A percentile compares a stretch with the other conserved stretches of the same genome.
Conservation (phyloP, 2,329 filamentous ascomycete species). For the Stenocarpella maydis region DNA sequence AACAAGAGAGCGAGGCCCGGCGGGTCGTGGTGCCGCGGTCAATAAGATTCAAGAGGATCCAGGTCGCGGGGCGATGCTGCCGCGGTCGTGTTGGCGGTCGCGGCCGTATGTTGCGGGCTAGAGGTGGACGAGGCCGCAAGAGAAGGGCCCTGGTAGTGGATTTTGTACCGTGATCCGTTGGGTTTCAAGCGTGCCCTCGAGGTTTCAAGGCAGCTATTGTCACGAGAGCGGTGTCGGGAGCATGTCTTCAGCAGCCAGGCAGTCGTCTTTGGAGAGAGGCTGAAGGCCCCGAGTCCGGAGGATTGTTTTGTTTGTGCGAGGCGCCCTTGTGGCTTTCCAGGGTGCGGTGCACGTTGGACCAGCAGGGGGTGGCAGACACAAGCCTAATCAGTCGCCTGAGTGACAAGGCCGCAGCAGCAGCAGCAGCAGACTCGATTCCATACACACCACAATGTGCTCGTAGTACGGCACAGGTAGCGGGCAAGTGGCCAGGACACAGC, state of each 20-base stretch:
- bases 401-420: constrained; percentile 25
- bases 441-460: constrained; percentile 16
- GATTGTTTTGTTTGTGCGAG: constrained; percentile 25
- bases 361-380: constrained; percentile 7
- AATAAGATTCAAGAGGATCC: constrained; percentile 23
- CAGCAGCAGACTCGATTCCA: constrained; percentile 8
- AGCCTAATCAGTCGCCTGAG: constrained; percentile 19
- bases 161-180: constrained; percentile 14
- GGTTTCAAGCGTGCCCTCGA: constrained; percentile 30
- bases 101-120: constrained; percentile 24
- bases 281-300: constrained; percentile 25
- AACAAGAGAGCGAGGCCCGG: not conserved
- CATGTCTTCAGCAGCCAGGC: constrained; percentile 30
- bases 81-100: constrained; percentile 11
- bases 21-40: constrained; percentile 13
- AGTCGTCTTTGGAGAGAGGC: constrained; percentile 31
- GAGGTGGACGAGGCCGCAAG: constrained; percentile 23
- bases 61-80: constrained; percentile 21
- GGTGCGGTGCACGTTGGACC: constrained; percentile 26
- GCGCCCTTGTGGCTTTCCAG: constrained; percentile 21
- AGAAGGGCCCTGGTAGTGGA: constrained; percentile 27
- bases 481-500: constrained; percentile 16
- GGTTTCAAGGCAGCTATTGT: constrained; percentile 32
- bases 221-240: constrained; percentile 25
- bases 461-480: constrained; percentile 1